Conservation (phyloP, 2,329 filamentous ascomycete genomes). For the Hymenoscyphus salicellus region DNA sequence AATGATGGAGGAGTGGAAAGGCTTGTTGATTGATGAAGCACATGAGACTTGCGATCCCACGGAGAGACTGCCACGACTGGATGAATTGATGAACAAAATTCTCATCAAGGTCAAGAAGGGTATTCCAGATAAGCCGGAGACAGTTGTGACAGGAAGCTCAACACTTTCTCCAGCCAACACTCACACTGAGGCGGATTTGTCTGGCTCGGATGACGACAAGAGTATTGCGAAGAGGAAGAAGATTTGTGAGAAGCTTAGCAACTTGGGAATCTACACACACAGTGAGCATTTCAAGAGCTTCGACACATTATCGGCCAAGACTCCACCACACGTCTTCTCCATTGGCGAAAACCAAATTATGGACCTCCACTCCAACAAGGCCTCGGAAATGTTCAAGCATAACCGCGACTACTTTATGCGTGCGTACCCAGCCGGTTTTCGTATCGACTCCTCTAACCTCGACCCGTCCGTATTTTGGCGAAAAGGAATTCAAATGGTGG, state of each 20-base stretch:
- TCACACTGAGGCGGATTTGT: slow-evolving; percentile 29
- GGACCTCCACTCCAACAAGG: slow-evolving; percentile 54
- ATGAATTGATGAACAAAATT: slow-evolving; percentile 74
- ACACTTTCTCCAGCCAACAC: slow-evolving; percentile 23
- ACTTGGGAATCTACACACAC: slow-evolving; percentile 80
- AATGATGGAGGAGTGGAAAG: slow-evolving; percentile 84
- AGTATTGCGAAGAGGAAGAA: slow-evolving; percentile 39
- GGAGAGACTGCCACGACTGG: slow-evolving; percentile 64
- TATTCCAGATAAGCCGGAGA: slow-evolving; percentile 22
- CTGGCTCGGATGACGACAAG: slow-evolving; percentile 35
- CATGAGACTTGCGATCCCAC: slow-evolving; percentile 45
- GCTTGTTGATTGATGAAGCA: slow-evolving; percentile 62
- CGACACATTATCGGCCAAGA: slow-evolving; percentile 59
- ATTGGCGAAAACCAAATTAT: slow-evolving; percentile 64
- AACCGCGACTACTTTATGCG: slow-evolving; percentile 82
- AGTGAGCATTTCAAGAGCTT: slow-evolving; percentile 78
- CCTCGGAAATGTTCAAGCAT: slow-evolving; percentile 67
- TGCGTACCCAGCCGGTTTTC: slow-evolving; percentile 78
- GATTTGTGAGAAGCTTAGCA: slow-evolving; percentile 70
- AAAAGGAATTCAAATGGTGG: slow-evolving; percentile 84
- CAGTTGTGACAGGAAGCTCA: slow-evolving; percentile 10
- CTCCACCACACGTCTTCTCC: slow-evolving; percentile 65
- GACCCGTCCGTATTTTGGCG: slow-evolving; percentile 85
- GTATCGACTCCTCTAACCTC: slow-evolving; percentile 80
- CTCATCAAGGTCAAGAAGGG: slow-evolving; percentile 73